Conservation (phyloP, 352 stramenopile genomes). For the Phytophthora citricola region DNA sequence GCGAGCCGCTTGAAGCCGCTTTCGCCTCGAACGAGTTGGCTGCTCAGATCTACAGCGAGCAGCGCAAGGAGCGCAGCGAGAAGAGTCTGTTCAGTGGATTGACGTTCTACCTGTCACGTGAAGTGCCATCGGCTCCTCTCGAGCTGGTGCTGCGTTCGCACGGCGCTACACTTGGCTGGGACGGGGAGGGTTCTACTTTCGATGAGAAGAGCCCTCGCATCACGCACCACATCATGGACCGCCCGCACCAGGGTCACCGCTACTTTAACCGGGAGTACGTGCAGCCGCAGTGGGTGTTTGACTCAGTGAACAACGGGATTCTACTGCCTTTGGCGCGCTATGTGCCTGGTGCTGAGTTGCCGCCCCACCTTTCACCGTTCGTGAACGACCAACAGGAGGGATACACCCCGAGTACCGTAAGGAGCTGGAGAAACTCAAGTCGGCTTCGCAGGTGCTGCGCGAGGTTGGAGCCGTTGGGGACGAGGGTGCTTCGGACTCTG, state of each 20-base stretch:
- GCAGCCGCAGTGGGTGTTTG: constrained; percentile 99
- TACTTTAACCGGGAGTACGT: constrained; percentile 97
- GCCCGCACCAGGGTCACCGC: constrained; percentile 89
- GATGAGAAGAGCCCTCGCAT: constrained; percentile 91
- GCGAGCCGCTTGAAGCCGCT: constrained; percentile 91
- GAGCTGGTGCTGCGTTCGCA: constrained; percentile 97
- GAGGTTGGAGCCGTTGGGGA: constrained; percentile 57
- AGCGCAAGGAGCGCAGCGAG: constrained; percentile 80
- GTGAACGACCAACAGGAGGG: constrained; percentile 97
- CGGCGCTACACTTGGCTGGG: constrained; percentile 96
- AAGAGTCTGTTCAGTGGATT: constrained; percentile 86
- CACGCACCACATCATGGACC: constrained; percentile 98
- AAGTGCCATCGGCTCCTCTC: constrained; percentile 94
- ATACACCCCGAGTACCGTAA: constrained; percentile 97
- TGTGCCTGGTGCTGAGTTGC: constrained; percentile 91
- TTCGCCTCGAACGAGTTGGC: constrained; percentile 85
- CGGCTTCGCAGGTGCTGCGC: constrained; percentile 73
- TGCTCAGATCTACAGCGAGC: constrained; percentile 78
- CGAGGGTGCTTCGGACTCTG: constrained; percentile 40
- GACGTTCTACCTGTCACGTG: constrained; percentile 94
- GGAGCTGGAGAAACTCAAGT: constrained; percentile 87
- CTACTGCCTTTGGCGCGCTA: constrained; percentile 95
- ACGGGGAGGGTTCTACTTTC: constrained; percentile 93
- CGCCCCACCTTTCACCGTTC: constrained; percentile 95
- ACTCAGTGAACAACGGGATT: constrained; percentile 97